Base-by-base conservation (phyloP, 108 stramenopile genomes). In the Skeletonema tropicum region DNA sequence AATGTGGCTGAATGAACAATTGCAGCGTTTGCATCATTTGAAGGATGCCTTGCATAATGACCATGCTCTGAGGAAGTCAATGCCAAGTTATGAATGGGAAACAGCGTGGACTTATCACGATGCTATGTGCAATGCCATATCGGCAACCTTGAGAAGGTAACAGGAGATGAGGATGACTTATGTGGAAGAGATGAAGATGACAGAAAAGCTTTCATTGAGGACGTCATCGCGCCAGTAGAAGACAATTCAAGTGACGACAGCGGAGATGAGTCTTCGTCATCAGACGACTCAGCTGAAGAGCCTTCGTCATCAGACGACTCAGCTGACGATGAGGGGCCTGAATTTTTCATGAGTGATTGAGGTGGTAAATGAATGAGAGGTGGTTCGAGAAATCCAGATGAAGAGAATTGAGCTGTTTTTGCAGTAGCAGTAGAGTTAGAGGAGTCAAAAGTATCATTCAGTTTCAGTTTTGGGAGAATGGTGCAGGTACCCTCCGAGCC, bases 41-140 rank as follows among this genome's bases (percentile, higher is more conserved):
- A 68, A 46, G 58, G 36, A 13, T 14, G n/a, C 57, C 13, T 15
- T 75, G 42, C 70, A 76, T 49, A 57, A 30, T 21, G 62, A 81
- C 45, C 35, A 30, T 8, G 46, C 46, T 36, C 38, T 76, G 46
- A 76, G 46, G 46, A 65, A 46, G n/a, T 46, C 45, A 46, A 81
- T 81, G 69, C 80, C 80, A 29, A 39, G 42, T 21, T 72, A 81
- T 71, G 80, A 81, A 26, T 81, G 80, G 80, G 75, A 76, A 10
- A 66, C 57, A 62, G 61, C 75, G 14, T 81, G 80, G 80, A 60
- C 35, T 25, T 81, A 71, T 64, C 75, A 76, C 31, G 48, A 65
- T 39, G 69, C 69, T 3, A 55, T 81, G 12, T 57, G 76, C 69
- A 70, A 61, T 64, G 69, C 80, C 2, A 81, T 81, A 23, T 65